Percentiles rank a stretch among this genome's conserved stretches.
phyloP scores from a whole-genome alignment of 1,284 basidiomycete species.

The Fistulina hepatica region DNA sequence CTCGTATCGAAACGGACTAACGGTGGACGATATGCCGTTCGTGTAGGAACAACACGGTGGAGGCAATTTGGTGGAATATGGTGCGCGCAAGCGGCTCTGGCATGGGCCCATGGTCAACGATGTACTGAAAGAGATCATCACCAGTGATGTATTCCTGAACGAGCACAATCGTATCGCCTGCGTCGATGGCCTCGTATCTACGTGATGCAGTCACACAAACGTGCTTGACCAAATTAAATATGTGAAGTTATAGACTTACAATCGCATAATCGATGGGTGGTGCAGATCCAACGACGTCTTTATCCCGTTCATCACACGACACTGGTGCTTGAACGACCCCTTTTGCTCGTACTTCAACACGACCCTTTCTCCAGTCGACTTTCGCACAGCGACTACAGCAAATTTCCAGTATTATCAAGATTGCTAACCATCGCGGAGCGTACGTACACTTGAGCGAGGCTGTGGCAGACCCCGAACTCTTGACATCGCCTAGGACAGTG shows the following conservation, averaged over 20 bases:
- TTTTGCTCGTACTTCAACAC: slow-evolving; percentile 98
- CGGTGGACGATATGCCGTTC: slow-evolving; percentile 91
- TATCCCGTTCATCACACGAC: slow-evolving; percentile 90
- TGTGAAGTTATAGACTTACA: slow-evolving; percentile 39
- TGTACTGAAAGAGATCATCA: slow-evolving; percentile 94
- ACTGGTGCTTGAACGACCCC: slow-evolving; percentile 84
- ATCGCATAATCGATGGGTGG: slow-evolving; percentile 93
- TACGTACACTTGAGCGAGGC: no score
- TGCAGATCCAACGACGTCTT: slow-evolving; percentile 88
- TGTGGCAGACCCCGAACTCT: no score
- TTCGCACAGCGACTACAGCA: slow-evolving; percentile 86
- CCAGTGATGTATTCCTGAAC: slow-evolving; percentile 90
- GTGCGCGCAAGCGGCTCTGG: slow-evolving; percentile 75
- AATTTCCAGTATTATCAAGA: no score
- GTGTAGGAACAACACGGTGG: slow-evolving; percentile 92
- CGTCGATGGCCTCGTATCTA: slow-evolving; percentile 94
- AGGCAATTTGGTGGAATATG: slow-evolving; percentile 97
- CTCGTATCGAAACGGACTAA: no score
- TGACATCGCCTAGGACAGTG: no score
- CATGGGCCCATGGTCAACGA: slow-evolving; percentile 83
- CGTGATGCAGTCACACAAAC: slow-evolving; percentile 10
- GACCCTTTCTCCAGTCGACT: slow-evolving; percentile 89
- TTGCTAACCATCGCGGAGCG: no score
- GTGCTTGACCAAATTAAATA: slow-evolving; percentile 7
- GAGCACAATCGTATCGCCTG: slow-evolving; percentile 89